Conservation (phyloP, 495 filamentous ascomycete genomes). For the Lasiosphaeriaceae sp. region DNA sequence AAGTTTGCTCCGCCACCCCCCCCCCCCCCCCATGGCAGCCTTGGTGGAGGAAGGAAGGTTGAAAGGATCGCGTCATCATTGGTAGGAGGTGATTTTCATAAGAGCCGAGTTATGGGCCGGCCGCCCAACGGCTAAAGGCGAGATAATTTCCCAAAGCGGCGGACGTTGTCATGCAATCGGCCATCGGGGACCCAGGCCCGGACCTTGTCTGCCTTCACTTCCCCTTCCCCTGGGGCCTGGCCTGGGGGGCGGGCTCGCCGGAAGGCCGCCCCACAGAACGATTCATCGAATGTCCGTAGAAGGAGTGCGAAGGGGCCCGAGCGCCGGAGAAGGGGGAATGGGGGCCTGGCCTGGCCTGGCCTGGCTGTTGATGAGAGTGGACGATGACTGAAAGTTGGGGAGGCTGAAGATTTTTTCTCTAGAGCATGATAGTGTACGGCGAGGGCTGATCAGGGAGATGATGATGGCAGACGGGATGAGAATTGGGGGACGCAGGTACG, state of each 20-base stretch:
- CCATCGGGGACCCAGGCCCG: conserved; percentile 7
- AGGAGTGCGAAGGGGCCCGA: conserved; percentile 26
- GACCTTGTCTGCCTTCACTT: not conserved
- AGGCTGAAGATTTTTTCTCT: conserved; percentile 12
- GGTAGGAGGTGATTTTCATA: conserved; percentile 37
- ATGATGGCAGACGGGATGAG: not conserved
- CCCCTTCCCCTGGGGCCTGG: too few species aligned
- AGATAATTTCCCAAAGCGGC: conserved; percentile 45
- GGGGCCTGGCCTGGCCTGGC: conserved; percentile 1
- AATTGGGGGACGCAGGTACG: not conserved
- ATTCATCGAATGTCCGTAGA: conserved; percentile 37
- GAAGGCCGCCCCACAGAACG: conserved; percentile 34
- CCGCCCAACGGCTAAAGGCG: conserved; percentile 33
- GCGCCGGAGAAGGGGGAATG: conserved; percentile 15
- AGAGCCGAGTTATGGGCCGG: conserved; percentile 37
- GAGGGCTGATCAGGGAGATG: not conserved
- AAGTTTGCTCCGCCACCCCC: too few species aligned
- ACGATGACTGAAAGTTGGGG: not conserved
- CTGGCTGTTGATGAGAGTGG: not conserved
- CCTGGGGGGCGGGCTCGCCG: conserved; percentile 22
- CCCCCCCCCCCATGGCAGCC: not conserved
- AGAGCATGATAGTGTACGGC: conserved; percentile 1
- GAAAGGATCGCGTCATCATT: conserved; percentile 38
- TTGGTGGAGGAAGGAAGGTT: conserved; percentile 16
- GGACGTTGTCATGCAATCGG: conserved; percentile 38